Percentiles rank a stretch among this genome's conserved stretches.
Conservation (phyloP, 1,139 yeast species). For the Pichia sp. region DNA sequence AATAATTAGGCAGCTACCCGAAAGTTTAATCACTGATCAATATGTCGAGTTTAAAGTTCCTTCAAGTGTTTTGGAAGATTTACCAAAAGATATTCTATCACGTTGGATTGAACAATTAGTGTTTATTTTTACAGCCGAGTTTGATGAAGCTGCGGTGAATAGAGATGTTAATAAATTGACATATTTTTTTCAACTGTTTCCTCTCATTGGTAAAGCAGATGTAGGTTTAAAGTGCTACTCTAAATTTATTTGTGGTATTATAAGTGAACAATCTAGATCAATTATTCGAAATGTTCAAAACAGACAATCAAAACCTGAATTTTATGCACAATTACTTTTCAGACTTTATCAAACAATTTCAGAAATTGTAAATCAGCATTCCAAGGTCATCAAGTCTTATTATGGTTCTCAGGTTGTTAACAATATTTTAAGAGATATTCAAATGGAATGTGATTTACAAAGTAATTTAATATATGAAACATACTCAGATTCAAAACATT, state of each 20-base stretch:
- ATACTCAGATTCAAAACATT: conserved; percentile 64
- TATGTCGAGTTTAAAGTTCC: conserved; percentile 87
- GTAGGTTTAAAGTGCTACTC: conserved; percentile 78
- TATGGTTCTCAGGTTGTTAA: conserved; percentile 65
- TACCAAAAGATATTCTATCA: conserved; percentile 52
- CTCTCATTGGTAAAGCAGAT: conserved; percentile 67
- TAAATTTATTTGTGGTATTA: conserved; percentile 75
- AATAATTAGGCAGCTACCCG: conserved; percentile 48
- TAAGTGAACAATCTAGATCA: conserved; percentile 68
- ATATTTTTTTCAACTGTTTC: conserved; percentile 77
- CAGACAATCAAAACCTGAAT: conserved; percentile 32
- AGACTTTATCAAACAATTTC: conserved; percentile 82
- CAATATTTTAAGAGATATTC: conserved; percentile 64
- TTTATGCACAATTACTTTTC: conserved; percentile 64
- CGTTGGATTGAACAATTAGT: conserved; percentile 57
- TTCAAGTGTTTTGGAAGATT: conserved; percentile 78
- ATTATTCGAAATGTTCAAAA: conserved; percentile 40
- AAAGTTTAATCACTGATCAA: conserved; percentile 48
- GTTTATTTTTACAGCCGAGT: conserved; percentile 51
- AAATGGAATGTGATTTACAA: conserved; percentile 85
- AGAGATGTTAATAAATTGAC: conserved; percentile 69
- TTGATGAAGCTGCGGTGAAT: conserved; percentile 59
- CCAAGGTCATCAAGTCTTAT: conserved; percentile 64
- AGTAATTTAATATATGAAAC: conserved; percentile 85
- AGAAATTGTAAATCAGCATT: conserved; percentile 77